phyloP scores from a whole-genome alignment of 2,329 filamentous ascomycete species.

The Apiospora phragmitis region DNA sequence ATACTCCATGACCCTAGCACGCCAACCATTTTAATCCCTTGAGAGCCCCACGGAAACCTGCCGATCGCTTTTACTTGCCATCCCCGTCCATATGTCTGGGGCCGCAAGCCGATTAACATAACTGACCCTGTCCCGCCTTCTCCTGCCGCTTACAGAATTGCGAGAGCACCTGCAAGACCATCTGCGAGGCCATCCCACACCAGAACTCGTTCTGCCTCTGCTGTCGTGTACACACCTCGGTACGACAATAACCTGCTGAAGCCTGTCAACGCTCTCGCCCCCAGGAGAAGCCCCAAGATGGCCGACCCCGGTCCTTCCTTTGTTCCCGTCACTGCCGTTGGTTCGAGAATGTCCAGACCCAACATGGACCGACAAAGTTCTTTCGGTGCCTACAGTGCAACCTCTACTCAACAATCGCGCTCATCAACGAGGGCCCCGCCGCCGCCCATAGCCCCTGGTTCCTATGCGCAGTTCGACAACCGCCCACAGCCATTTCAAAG shows the following conservation, averaged over 20 bases:
- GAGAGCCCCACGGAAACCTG: slow-evolving; percentile 3
- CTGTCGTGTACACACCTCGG: slow-evolving; percentile 19
- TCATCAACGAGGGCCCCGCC: background rate
- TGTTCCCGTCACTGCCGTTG: slow-evolving; percentile 20
- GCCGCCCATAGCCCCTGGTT: slow-evolving; percentile 21
- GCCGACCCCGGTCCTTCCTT: slow-evolving; percentile 20
- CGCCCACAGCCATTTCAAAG: slow-evolving; percentile 27
- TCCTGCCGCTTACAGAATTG: slow-evolving; percentile 7
- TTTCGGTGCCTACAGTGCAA: slow-evolving; percentile 19
- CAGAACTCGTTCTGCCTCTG: slow-evolving; percentile 27
- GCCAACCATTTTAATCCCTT: slow-evolving; percentile 12
- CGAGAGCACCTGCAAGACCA: slow-evolving; percentile 19
- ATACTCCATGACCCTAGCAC: slow-evolving; percentile 5
- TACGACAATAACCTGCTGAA: slow-evolving; percentile 25
- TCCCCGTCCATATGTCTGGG: slow-evolving; percentile 6
- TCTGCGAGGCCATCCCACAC: slow-evolving; percentile 23
- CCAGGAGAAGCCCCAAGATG: slow-evolving; percentile 18
- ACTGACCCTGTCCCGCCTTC: background rate
- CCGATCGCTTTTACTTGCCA: slow-evolving; percentile 2
- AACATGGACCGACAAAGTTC: slow-evolving; percentile 20
- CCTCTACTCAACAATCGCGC: slow-evolving; percentile 10
- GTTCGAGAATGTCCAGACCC: slow-evolving; percentile 18
- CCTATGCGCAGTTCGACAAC: slow-evolving; percentile 32
- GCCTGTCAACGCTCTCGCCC: slow-evolving; percentile 14
- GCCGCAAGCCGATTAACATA: background rate